A percentile compares a stretch with the other conserved stretches of the same genome.
These are phyloP conservation scores for Zymoseptoria pseudotritici DNA, from an alignment of 2,329 filamentous ascomycete genomes.

Conservation along the genomic window DNA sequence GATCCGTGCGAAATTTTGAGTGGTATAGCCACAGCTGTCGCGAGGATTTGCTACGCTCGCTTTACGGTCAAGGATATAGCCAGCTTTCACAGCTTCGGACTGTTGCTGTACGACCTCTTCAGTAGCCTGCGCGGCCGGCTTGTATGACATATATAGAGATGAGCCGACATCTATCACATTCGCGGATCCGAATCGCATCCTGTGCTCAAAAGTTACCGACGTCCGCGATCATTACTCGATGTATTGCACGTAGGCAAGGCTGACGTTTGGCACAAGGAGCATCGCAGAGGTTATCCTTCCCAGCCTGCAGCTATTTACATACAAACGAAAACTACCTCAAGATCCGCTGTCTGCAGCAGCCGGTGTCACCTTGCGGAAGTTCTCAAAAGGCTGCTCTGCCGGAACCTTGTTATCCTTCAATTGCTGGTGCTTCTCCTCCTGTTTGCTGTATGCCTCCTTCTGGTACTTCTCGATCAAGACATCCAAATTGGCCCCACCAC, in stretches of 20 bases:
- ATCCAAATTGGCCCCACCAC: constrained; percentile 50
- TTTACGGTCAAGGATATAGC: neutral
- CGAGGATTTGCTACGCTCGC: too few relatives aligned
- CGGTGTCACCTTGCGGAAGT: constrained; percentile 21
- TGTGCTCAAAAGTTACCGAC: too few relatives aligned
- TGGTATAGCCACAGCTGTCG: too few relatives aligned
- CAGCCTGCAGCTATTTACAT: constrained; percentile 2
- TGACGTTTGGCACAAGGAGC: neutral
- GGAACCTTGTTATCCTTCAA: constrained; percentile 32
- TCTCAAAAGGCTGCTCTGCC: constrained; percentile 23
- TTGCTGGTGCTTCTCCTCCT: constrained; percentile 48
- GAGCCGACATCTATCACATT: too few relatives aligned
- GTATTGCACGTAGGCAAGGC: neutral
- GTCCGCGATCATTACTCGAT: neutral
- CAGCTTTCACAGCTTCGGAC: neutral
- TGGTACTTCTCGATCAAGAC: constrained; percentile 56
- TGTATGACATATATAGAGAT: neutral
- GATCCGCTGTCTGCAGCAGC: constrained; percentile 14
- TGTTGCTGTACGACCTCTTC: neutral
- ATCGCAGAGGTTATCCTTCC: neutral
- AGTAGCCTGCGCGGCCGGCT: neutral
- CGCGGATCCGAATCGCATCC: too few relatives aligned
- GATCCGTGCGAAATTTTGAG: too few relatives aligned
- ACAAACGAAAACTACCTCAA: constrained; percentile 7
- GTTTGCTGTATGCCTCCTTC: constrained; percentile 48